A percentile compares a stretch with the other conserved stretches of the same genome.
Conservation (phyloP, 2,329 filamentous ascomycete species). For the Cladosporium colombiae region DNA sequence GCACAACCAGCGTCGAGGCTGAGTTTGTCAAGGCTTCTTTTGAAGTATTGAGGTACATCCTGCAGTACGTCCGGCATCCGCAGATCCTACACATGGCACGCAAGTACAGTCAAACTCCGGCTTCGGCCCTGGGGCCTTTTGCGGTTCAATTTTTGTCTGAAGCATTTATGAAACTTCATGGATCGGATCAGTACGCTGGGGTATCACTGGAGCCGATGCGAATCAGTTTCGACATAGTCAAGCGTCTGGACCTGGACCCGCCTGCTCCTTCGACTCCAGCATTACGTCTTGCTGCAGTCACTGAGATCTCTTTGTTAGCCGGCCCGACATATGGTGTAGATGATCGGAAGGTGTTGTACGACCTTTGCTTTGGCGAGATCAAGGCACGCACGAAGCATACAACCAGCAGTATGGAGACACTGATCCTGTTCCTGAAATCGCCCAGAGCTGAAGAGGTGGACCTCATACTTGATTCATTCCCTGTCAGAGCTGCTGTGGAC, state of each 20-base stretch:
- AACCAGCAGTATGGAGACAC: constrained; percentile 30
- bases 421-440: constrained; percentile 26
- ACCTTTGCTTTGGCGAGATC: constrained; percentile 29
- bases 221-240: constrained; percentile 31
- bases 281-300: constrained; percentile 25
- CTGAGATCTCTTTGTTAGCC: constrained; percentile 24
- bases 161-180: constrained; percentile 8
- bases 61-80: constrained; percentile 44
- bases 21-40: constrained; percentile 80
- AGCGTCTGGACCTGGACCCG: constrained; percentile 23
- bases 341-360: constrained; percentile 29
- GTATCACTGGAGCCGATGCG: constrained; percentile 7
- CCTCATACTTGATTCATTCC: constrained; percentile 27
- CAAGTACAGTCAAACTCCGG: constrained; percentile 60
- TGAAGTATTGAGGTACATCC: constrained; percentile 60
- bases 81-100: constrained; percentile 66
- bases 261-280: constrained; percentile 15
- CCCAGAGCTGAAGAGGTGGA: constrained; percentile 22
- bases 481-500: constrained; percentile 34
- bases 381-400: constrained; percentile 23
- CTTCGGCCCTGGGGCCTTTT: constrained; percentile 28
- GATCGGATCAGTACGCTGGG: neutral
- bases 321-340: constrained; percentile 17
- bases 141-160: constrained; percentile 28
- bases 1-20: constrained; percentile 78